Conservation (phyloP, 805 yeast species). For the Metschnikowia similis region DNA sequence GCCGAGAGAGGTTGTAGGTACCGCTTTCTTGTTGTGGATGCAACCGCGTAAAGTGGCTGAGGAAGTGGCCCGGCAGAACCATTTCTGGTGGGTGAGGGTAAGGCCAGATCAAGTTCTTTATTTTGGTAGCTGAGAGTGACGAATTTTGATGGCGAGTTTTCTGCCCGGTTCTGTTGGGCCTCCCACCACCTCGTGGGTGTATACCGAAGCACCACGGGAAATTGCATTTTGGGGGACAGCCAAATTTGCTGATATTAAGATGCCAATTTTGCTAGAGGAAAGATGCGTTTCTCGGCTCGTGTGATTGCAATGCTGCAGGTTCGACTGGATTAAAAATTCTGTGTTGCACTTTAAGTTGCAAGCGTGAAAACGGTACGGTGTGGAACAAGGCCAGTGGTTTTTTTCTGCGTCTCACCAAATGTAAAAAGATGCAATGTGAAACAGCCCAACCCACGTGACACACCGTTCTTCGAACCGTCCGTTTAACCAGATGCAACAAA, state of each 20-base stretch:
- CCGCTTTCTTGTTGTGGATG: conserved; percentile 7
- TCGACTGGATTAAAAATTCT: background rate
- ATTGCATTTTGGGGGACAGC: background rate
- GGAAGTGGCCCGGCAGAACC: background rate
- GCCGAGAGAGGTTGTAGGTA: conserved; percentile 7
- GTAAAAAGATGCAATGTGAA: background rate
- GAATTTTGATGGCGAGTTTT: conserved; percentile 7
- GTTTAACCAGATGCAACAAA: background rate
- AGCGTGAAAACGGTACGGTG: background rate
- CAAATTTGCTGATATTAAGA: background rate
- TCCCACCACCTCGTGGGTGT: conserved; percentile 16
- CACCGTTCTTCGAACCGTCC: background rate
- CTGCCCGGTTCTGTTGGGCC: background rate
- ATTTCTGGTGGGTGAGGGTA: background rate
- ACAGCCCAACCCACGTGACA: background rate
- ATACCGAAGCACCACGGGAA: conserved; percentile 13
- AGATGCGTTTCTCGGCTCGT: background rate
- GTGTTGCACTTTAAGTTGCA: conserved; percentile 1
- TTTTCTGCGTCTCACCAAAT: conserved; percentile 4
- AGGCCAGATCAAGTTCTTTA: background rate
- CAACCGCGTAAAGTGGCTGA: conserved; percentile 1
- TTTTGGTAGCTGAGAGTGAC: conserved; percentile 8
- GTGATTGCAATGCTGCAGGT: background rate
- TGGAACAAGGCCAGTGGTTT: conserved; percentile 1
- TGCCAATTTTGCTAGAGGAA: background rate